Conservation (phyloP, 2,329 filamentous ascomycete species). For the Diaporthe velutina region DNA sequence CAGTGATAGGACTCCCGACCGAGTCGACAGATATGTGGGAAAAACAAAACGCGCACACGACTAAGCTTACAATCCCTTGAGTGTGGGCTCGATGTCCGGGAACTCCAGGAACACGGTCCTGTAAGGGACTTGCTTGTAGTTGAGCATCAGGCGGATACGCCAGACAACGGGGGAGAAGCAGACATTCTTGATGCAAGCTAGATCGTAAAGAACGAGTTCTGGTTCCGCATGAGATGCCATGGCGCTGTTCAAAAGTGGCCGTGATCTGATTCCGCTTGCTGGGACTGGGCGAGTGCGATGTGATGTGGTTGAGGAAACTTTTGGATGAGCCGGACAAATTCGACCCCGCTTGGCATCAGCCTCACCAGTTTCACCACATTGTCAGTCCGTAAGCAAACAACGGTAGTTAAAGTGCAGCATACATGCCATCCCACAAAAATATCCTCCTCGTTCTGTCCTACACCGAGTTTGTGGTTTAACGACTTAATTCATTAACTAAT, state of each 20-base stretch:
- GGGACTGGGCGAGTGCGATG: background rate
- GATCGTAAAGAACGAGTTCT: conserved; percentile 31
- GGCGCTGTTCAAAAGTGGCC: background rate
- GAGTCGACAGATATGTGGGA: too few relatives aligned
- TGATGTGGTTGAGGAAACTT: background rate
- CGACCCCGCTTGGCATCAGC: conserved; percentile 6
- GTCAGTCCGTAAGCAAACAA: background rate
- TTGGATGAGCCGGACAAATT: background rate
- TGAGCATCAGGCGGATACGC: conserved; percentile 14
- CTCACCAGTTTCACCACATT: background rate
- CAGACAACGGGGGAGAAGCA: conserved; percentile 15
- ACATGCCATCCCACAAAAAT: background rate
- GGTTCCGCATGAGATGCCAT: conserved; percentile 9
- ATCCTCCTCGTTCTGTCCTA: background rate
- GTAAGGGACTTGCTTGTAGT: conserved; percentile 15
- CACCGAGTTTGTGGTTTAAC: too few relatives aligned
- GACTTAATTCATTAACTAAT: too few relatives aligned
- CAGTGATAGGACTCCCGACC: too few relatives aligned
- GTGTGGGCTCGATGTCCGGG: conserved; percentile 12
- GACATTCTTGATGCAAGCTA: conserved; percentile 30
- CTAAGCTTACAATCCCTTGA: background rate
- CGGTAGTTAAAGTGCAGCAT: background rate
- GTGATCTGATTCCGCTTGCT: background rate
- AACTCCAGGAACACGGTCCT: background rate
- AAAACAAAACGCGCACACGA: background rate